A percentile compares a stretch with the other conserved stretches of the same genome.
These are phyloP conservation scores for Knoxia roxburghii DNA, from an alignment of 257 asterid genomes.

Conservation along the genomic window DNA sequence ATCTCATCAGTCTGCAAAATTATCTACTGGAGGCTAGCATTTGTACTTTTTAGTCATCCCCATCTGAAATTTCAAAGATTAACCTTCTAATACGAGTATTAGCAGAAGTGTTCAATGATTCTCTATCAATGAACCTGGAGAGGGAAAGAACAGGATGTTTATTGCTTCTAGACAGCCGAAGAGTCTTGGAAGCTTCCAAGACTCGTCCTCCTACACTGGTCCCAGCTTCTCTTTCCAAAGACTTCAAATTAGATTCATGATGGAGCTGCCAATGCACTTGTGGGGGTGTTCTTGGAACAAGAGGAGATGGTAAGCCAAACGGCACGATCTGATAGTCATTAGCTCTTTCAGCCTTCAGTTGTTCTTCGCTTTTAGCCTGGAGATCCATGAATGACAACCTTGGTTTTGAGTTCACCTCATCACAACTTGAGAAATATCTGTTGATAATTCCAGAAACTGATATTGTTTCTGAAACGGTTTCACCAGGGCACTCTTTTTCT, in stretches of 20 bases:
- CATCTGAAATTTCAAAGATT: conserved; percentile 9
- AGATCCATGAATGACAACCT: conserved; percentile 8
- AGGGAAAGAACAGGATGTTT: conserved; percentile 29
- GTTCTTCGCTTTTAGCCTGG: conserved; percentile 6
- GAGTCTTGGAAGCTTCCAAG: conserved; percentile 34
- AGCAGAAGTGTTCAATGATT: conserved; percentile 10
- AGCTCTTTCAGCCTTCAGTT: conserved; percentile 5
- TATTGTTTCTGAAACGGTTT: conserved; percentile 36
- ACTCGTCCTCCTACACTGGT: conserved; percentile 47
- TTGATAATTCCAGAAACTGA: conserved; percentile 56
- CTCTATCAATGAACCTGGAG: conserved; percentile 15
- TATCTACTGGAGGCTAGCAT: background rate
- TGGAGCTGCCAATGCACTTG: conserved; percentile 1
- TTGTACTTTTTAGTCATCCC: background rate
- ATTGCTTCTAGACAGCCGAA: conserved; percentile 31
- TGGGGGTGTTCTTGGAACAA: conserved; percentile 12
- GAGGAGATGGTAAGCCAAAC: conserved; percentile 11
- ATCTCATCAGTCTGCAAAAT: background rate
- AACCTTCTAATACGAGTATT: background rate
- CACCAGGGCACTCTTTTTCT: conserved; percentile 25
- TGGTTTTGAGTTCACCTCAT: conserved; percentile 47
- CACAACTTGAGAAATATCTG: conserved; percentile 48
- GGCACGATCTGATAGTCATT: conserved; percentile 3
- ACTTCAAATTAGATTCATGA: conserved; percentile 8
- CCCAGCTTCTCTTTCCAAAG: conserved; percentile 18